Percentiles rank a stretch among this genome's conserved stretches.
These are phyloP conservation scores for Pseudogymnoascus sp. DNA, from an alignment of 2,329 filamentous ascomycete genomes.

Conservation along the genomic window DNA sequence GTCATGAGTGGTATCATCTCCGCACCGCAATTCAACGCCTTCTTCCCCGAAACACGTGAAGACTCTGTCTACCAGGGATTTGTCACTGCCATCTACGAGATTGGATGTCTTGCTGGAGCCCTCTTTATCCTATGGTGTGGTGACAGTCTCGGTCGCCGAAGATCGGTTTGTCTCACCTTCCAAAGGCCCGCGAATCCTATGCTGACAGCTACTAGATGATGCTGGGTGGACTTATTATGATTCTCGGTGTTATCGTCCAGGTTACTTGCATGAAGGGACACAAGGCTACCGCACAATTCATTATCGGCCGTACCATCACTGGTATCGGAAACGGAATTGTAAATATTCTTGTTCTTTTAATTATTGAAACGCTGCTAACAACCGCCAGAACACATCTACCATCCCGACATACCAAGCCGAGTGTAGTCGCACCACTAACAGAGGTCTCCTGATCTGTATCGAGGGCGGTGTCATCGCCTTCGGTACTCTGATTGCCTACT, in stretches of 20 bases:
- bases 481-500: constrained; percentile 78
- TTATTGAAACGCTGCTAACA: neutral
- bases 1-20: constrained; percentile 73
- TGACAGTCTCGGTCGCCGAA: constrained; percentile 49
- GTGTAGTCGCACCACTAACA: constrained; percentile 32
- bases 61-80: constrained; percentile 37
- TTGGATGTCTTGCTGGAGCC: constrained; percentile 47
- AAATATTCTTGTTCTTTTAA: constrained; percentile 16
- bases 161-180: constrained; percentile 49
- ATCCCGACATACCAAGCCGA: constrained; percentile 61
- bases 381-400: constrained; percentile 35
- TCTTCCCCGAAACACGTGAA: constrained; percentile 63
- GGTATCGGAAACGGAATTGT: constrained; percentile 45
- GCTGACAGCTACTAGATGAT: constrained; percentile 37
- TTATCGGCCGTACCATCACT: constrained; percentile 43
- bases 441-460: constrained; percentile 43
- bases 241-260: constrained; percentile 46
- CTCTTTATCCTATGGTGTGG: constrained; percentile 42
- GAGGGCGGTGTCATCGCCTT: constrained; percentile 53
- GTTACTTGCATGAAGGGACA: constrained; percentile 30
- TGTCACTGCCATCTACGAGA: constrained; percentile 50
- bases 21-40: constrained; percentile 66
- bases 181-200: constrained; percentile 33
- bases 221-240: constrained; percentile 49
- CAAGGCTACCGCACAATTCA: constrained; percentile 45